Evolutionary conservation across 208 protist genomes (phyloP).

Genomic region (Trypanosoma theileri): DNA sequence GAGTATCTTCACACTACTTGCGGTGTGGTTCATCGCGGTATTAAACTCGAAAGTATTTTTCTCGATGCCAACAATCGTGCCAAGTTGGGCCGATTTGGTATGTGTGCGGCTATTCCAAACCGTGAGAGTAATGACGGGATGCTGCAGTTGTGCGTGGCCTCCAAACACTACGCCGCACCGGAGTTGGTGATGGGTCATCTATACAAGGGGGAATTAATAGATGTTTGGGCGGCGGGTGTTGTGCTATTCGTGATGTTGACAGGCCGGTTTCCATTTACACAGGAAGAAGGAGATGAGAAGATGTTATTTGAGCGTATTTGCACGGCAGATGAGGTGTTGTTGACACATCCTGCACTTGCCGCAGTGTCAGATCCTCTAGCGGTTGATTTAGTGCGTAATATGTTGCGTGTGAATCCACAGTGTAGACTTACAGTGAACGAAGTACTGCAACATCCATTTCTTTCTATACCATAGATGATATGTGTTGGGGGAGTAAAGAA

Average conservation of each 20-base stretch:
- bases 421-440: constrained; percentile 54
- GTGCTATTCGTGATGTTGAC: constrained; percentile 93
- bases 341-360: constrained; percentile 43
- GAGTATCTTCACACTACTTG: constrained; percentile 53
- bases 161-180: constrained; percentile 90
- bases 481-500: neutral
- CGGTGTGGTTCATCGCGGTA: constrained; percentile 69
- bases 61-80: constrained; percentile 45
- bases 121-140: constrained; percentile 16
- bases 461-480: constrained; percentile 6
- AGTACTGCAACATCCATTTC: constrained; percentile 67
- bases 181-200: constrained; percentile 85
- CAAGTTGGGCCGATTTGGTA: constrained; percentile 55
- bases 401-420: constrained; percentile 49
- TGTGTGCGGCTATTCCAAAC: constrained; percentile 41
- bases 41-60: constrained; percentile 78
- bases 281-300: constrained; percentile 17
- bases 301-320: constrained; percentile 49
- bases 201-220: constrained; percentile 91
- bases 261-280: constrained; percentile 89
- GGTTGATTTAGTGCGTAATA: constrained; percentile 62
- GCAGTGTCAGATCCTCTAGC: constrained; percentile 49
- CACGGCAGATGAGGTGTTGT: constrained; percentile 45
- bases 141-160: constrained; percentile 75
- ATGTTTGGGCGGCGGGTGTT: constrained; percentile 96